Base-by-base conservation (phyloP, 768 basidiomycete genomes). In the Amanita phalloides region DNA sequence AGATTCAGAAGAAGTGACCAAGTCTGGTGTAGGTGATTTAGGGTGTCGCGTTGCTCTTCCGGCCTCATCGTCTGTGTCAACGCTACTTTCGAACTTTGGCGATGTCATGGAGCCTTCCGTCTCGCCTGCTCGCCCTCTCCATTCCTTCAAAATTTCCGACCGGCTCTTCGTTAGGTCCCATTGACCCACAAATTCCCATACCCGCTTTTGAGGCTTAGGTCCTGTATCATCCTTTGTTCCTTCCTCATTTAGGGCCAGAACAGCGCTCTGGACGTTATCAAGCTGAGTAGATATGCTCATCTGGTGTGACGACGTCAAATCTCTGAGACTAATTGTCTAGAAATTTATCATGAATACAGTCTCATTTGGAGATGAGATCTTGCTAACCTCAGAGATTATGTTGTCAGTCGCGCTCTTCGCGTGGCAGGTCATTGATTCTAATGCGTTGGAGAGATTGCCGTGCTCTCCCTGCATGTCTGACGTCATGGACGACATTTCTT, bases 181-280 rank as follows among this genome's bases (percentile, higher is more conserved):
- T 46, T 78, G 66, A 56, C 86, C 84, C 5, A 73, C 71, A 54
- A 83, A 83, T 54, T 83, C 70, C 81, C 85, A 86, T 28, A 66
- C 64, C 30, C 86, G 81, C 70, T 88, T 90, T 43, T 78, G 79
- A 33, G 90, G 90, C 3, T 90, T 92, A 49, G 68, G 67, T 4
- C 90, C 90, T 11, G 83, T 87, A 59, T 91, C 90, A 50, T 80
- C 78, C 51, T 68, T 75, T 6, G 76, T 70, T 7, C 82, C 87
- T 51, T 81, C 71, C 26, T 80, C 75, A 6, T 72, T 61, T 20
- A 90, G 66, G 11, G 70, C 65, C 28, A 73, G 68, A 2, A 75
- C 75, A 1, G 76, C 75, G 20, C 73, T 68, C 41, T 76, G 75
- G 20, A 86, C 62, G 4, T 70, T 63, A 4, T 70, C 60, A 5